Conservation (phyloP, 2,329 filamentous ascomycete species). For the Fusarium sp. region DNA sequence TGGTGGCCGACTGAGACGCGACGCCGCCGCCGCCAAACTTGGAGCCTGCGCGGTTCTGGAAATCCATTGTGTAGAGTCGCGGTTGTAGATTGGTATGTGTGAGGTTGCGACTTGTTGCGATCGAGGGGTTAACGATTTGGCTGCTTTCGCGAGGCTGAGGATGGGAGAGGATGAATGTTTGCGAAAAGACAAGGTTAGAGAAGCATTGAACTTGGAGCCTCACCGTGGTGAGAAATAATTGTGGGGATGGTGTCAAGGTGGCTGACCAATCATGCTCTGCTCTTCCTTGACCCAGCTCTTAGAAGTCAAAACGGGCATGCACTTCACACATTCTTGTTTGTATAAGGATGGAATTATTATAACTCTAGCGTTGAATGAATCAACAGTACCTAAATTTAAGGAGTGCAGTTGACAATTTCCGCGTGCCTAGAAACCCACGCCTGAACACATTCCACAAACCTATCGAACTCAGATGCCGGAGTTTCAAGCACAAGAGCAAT, state of each 20-base stretch:
- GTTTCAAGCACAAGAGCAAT: conserved; percentile 56
- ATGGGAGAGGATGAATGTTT: conserved; percentile 11
- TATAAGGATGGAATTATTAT: neutral
- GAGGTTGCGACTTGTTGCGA: neutral
- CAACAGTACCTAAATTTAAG: neutral
- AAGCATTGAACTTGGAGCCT: conserved; percentile 11
- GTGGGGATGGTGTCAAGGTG: conserved; percentile 1
- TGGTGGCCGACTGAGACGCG: conserved; percentile 91
- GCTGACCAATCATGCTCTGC: conserved; percentile 33
- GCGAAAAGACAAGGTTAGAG: conserved; percentile 35
- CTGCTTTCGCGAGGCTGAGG: conserved; percentile 25
- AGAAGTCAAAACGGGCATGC: neutral
- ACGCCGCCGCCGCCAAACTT: conserved; percentile 98
- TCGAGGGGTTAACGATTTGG: neutral
- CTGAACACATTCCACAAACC: conserved; percentile 53
- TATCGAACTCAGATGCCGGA: conserved; percentile 53
- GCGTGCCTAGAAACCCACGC: conserved; percentile 48
- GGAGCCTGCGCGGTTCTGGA: conserved; percentile 93
- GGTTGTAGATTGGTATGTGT: neutral
- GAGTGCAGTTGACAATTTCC: conserved; percentile 28
- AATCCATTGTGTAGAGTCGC: conserved; percentile 67
- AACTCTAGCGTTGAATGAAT: neutral
- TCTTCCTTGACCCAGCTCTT: neutral
- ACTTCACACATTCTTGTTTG: neutral
- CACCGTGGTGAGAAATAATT: conserved; percentile 22